Conservation (phyloP, 768 basidiomycete genomes). For the Asterophora lycoperdoides region DNA sequence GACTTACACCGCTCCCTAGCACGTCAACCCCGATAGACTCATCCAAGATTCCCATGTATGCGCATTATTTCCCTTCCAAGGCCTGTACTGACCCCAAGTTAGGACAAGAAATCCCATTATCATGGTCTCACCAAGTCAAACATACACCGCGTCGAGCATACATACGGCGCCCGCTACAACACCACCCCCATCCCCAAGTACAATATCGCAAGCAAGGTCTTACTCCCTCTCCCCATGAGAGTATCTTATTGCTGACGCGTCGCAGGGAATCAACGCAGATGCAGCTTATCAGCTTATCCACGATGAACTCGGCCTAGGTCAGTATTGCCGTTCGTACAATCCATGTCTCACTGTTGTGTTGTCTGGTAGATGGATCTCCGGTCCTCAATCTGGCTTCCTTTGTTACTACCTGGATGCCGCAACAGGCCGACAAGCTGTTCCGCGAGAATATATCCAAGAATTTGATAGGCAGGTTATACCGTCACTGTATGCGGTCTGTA, state of each 20-base stretch:
- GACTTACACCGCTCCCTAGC: slow-evolving; percentile 33
- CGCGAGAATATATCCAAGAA: slow-evolving; percentile 65
- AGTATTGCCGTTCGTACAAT: slow-evolving; percentile 20
- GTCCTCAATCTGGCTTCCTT: slow-evolving; percentile 62
- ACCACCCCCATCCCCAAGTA: slow-evolving; percentile 72
- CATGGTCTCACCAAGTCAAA: slow-evolving; percentile 32
- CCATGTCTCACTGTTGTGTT: slow-evolving; percentile 6
- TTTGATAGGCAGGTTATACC: slow-evolving; percentile 39
- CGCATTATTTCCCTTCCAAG: slow-evolving; percentile 6
- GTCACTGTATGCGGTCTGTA: not conserved
- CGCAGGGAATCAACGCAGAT: slow-evolving; percentile 53
- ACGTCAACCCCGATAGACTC: slow-evolving; percentile 64
- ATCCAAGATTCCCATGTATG: slow-evolving; percentile 52
- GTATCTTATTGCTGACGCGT: not conserved
- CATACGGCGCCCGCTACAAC: slow-evolving; percentile 62
- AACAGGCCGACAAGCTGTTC: slow-evolving; percentile 50
- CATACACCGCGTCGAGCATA: slow-evolving; percentile 31
- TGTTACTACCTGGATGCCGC: slow-evolving; percentile 60
- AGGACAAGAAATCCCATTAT: slow-evolving; percentile 45
- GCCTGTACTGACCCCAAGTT: not conserved
- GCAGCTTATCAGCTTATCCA: slow-evolving; percentile 52
- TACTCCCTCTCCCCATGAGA: not conserved
- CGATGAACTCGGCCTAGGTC: slow-evolving; percentile 60
- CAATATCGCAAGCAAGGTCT: slow-evolving; percentile 51
- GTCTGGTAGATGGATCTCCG: slow-evolving; percentile 47